These are phyloP conservation scores for Populus deltoides DNA, from an alignment of 345 rosid genomes.

Conservation along the genomic window DNA sequence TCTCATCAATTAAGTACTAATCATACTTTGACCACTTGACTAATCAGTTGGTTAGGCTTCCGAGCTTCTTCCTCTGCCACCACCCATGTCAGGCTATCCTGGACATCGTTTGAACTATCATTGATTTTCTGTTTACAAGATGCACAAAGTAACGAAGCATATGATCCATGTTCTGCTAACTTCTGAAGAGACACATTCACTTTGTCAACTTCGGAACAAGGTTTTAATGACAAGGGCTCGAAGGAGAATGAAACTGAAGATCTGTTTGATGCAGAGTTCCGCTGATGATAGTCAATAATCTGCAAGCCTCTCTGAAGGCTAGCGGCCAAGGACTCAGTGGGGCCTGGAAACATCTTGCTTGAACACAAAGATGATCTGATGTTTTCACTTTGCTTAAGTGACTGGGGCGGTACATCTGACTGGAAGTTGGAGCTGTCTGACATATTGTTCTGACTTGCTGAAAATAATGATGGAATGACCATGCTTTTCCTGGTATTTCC, in stretches of 20 bases:
- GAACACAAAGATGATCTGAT: conserved; percentile 68
- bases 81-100: conserved; percentile 53
- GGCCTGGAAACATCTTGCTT: conserved; percentile 64
- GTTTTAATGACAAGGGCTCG: conserved; percentile 66
- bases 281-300: conserved; percentile 68
- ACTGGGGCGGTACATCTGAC: conserved; percentile 26
- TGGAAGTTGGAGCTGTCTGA: conserved; percentile 40
- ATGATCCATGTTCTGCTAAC: conserved; percentile 32
- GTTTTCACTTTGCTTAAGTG: conserved; percentile 50
- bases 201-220: conserved; percentile 54
- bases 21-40: conserved; percentile 25
- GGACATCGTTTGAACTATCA: conserved; percentile 27
- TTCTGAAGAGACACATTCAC: conserved; percentile 43
- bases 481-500: conserved; percentile 67
- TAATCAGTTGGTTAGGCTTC: background rate
- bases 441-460: conserved; percentile 47
- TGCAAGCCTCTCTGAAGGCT: conserved; percentile 90
- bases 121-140: conserved; percentile 61
- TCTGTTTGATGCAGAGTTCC: conserved; percentile 48
- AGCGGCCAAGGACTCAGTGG: conserved; percentile 85
- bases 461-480: conserved; percentile 45
- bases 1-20: background rate
- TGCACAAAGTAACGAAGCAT: conserved; percentile 50
- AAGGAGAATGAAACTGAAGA: conserved; percentile 75
- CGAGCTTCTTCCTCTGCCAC: conserved; percentile 29